phyloP scores from a whole-genome alignment of 306 rosid genomes.

The Oxytropis ochrocephala region DNA sequence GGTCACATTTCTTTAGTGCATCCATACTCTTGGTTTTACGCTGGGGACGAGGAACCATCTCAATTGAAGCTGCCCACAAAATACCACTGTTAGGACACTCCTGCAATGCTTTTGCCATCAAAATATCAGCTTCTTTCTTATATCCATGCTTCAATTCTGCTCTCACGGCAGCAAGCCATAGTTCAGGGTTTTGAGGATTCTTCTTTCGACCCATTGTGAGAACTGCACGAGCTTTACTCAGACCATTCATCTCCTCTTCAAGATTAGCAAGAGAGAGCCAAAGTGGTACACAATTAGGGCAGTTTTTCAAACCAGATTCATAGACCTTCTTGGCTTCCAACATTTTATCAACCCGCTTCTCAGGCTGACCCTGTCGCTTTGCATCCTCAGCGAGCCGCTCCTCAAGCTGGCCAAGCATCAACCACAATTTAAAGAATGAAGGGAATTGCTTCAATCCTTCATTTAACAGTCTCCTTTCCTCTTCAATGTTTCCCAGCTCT shows the following conservation, averaged over 20 bases:
- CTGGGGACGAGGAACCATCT: slow-evolving; percentile 56
- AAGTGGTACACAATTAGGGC: slow-evolving; percentile 59
- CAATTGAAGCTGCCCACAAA: slow-evolving; percentile 56
- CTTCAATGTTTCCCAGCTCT: slow-evolving; percentile 70
- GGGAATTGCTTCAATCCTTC: slow-evolving; percentile 80
- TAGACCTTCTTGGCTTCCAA: slow-evolving; percentile 75
- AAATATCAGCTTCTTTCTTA: slow-evolving; percentile 77
- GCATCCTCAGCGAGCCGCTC: slow-evolving; percentile 45
- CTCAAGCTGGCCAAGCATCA: slow-evolving; percentile 95
- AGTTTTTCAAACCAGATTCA: slow-evolving; percentile 65
- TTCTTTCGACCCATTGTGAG: slow-evolving; percentile 83
- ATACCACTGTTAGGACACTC: slow-evolving; percentile 88
- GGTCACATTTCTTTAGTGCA: slow-evolving; percentile 89
- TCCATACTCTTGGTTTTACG: slow-evolving; percentile 84
- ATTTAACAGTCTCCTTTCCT: slow-evolving; percentile 63
- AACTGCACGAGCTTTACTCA: slow-evolving; percentile 89
- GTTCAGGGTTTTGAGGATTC: slow-evolving; percentile 84
- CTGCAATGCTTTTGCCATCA: slow-evolving; percentile 93
- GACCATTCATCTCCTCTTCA: slow-evolving; percentile 77
- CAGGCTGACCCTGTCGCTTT: slow-evolving; percentile 40
- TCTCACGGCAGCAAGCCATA: slow-evolving; percentile 89
- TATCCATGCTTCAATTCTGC: slow-evolving; percentile 75
- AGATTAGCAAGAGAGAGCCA: slow-evolving; percentile 90
- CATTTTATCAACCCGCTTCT: slow-evolving; percentile 51
- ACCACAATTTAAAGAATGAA: slow-evolving; percentile 77